Conservation (phyloP, 2,329 filamentous ascomycete species). For the Penicillium olsonii region DNA sequence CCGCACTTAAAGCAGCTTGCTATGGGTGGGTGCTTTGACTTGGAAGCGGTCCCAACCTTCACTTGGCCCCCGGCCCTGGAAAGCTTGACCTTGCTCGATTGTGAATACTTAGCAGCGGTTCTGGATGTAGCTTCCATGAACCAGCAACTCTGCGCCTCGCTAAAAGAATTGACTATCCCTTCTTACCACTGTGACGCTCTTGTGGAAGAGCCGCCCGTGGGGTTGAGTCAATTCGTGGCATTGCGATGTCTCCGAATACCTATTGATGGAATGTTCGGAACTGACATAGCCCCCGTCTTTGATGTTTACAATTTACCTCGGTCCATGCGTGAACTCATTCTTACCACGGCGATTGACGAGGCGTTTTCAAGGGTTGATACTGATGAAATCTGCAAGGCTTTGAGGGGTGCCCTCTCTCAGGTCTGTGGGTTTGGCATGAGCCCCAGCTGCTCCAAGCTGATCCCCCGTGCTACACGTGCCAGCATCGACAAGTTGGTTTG, state of each 20-base stretch:
- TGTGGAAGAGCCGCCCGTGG: neutral
- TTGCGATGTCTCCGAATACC: slow-evolving; percentile 3
- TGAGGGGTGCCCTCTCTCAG: neutral
- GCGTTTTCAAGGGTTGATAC: neutral
- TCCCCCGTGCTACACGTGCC: slow-evolving; percentile 1
- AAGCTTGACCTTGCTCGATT: neutral
- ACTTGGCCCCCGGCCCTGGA: slow-evolving; percentile 7
- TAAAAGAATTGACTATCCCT: neutral
- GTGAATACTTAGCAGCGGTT: neutral
- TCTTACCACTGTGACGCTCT: neutral
- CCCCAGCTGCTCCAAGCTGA: neutral
- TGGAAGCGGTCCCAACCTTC: slow-evolving; percentile 4
- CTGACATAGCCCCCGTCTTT: neutral
- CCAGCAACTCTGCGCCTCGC: slow-evolving; percentile 1
- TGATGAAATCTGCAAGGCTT: neutral
- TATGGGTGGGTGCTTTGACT: slow-evolving; percentile 8
- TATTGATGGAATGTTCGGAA: neutral
- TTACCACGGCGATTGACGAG: neutral
- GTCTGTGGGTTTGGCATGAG: slow-evolving; percentile 7
- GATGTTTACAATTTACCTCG: neutral
- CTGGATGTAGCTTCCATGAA: slow-evolving; percentile 4
- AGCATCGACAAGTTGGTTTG: slow-evolving; percentile 5
- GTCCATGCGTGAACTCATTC: slow-evolving; percentile 3
- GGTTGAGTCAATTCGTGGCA: neutral
- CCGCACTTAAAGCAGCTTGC: neutral